Percentiles rank a stretch among this genome's conserved stretches.
phyloP scores from a whole-genome alignment of 768 basidiomycete genomes.

The Cystofilobasidium capitatum region DNA sequence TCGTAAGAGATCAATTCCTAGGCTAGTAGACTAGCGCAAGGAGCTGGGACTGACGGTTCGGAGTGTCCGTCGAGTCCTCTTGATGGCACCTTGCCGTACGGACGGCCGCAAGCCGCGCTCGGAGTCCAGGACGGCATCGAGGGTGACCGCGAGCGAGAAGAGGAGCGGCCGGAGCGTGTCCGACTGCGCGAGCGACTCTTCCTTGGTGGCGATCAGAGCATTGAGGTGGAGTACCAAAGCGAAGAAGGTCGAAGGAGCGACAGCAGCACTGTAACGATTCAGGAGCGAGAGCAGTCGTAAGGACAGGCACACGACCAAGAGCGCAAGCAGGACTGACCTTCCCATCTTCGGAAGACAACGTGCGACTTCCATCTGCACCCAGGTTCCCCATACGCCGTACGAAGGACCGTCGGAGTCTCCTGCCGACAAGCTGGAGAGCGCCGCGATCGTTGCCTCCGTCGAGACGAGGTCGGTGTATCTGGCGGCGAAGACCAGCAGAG shows the following conservation, averaged over 20 bases:
- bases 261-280: background rate
- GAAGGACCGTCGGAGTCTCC: slow-evolving; percentile 35
- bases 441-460: slow-evolving; percentile 31
- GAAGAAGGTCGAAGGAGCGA: background rate
- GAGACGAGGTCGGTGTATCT: slow-evolving; percentile 30
- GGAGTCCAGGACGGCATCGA: slow-evolving; percentile 53
- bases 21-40: background rate
- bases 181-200: slow-evolving; percentile 26
- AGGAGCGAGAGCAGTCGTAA: slow-evolving; percentile 1
- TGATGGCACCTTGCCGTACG: slow-evolving; percentile 53
- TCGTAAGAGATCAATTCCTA: background rate
- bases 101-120: slow-evolving; percentile 51
- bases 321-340: slow-evolving; percentile 45
- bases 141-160: slow-evolving; percentile 50
- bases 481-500: slow-evolving; percentile 29
- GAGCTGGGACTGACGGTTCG: slow-evolving; percentile 47
- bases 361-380: slow-evolving; percentile 60
- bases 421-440: slow-evolving; percentile 31
- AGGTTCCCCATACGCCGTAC: slow-evolving; percentile 49
- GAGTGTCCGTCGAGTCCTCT: slow-evolving; percentile 56
- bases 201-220: slow-evolving; percentile 47
- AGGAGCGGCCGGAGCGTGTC: slow-evolving; percentile 49
- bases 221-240: slow-evolving; percentile 45
- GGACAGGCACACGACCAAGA: background rate
- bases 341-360: slow-evolving; percentile 50